Conservation (phyloP, 2,329 filamentous ascomycete genomes). For the Aspergillus fumigatus region DNA sequence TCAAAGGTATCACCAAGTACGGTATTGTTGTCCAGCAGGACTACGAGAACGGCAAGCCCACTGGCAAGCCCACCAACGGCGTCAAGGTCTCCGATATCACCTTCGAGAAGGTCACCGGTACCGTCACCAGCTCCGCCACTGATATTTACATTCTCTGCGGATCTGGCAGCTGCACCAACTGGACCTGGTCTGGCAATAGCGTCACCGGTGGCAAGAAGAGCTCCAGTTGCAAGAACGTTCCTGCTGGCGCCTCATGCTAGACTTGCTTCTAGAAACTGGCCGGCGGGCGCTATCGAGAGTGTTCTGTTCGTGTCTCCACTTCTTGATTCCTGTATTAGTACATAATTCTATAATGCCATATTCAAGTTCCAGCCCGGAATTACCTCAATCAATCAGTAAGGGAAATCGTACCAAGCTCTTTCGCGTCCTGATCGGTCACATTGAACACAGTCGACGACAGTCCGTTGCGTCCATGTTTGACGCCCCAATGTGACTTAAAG, state of each 20-base stretch:
- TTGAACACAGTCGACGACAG: no score
- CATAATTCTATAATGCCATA: no score
- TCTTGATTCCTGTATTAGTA: not conserved
- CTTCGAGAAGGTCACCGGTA: slow-evolving; percentile 33
- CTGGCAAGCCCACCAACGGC: slow-evolving; percentile 35
- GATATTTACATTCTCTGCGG: slow-evolving; percentile 55
- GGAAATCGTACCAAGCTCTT: no score
- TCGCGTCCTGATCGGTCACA: no score
- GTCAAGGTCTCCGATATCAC: slow-evolving; percentile 40
- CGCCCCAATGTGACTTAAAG: not conserved
- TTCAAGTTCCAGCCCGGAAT: no score
- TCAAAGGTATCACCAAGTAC: slow-evolving; percentile 49
- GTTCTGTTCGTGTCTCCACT: not conserved
- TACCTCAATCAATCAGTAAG: no score
- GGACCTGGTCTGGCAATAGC: slow-evolving; percentile 49
- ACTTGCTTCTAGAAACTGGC: no score
- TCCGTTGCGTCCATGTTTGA: no score
- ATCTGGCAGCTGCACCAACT: slow-evolving; percentile 48
- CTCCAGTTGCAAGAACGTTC: slow-evolving; percentile 40
- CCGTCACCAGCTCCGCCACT: slow-evolving; percentile 30
- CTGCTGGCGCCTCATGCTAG: slow-evolving; percentile 33
- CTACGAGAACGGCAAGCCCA: slow-evolving; percentile 48
- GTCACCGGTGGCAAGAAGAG: slow-evolving; percentile 51
- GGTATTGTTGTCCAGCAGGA: slow-evolving; percentile 58
- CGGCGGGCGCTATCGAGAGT: not conserved